Percentiles rank a stretch among this genome's conserved stretches.
Conservation (phyloP, 2,329 filamentous ascomycete genomes). For the Colletotrichum brevisporum region DNA sequence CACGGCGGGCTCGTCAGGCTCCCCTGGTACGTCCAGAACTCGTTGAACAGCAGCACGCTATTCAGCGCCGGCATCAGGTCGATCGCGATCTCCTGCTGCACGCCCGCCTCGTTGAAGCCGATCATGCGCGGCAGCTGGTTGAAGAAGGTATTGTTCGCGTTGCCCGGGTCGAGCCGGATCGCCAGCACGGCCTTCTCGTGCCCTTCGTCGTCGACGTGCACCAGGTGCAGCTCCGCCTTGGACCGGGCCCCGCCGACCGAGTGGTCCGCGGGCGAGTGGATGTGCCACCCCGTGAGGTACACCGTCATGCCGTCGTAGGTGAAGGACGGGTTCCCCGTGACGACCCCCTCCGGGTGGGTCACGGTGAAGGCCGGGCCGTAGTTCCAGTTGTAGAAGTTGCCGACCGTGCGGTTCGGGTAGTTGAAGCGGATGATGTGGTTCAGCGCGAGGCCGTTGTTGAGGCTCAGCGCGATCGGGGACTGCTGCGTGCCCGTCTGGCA, state of each 20-base stretch:
- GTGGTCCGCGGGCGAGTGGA: slow-evolving; percentile 66
- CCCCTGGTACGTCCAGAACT: slow-evolving; percentile 65
- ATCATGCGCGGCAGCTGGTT: slow-evolving; percentile 57
- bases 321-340: slow-evolving; percentile 56
- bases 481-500: slow-evolving; percentile 67
- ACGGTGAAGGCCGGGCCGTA: slow-evolving; percentile 62
- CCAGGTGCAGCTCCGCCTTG: slow-evolving; percentile 64
- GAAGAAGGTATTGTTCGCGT: slow-evolving; percentile 55
- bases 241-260: slow-evolving; percentile 57
- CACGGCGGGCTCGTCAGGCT: slow-evolving; percentile 63
- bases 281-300: slow-evolving; percentile 65
- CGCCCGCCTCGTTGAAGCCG: slow-evolving; percentile 52
- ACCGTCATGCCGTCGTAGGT: slow-evolving; percentile 61
- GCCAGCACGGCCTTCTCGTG: slow-evolving; percentile 60
- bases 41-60: slow-evolving; percentile 55
- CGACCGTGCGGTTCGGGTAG: slow-evolving; percentile 52
- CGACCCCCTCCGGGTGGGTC: slow-evolving; percentile 51
- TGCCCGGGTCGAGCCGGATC: slow-evolving; percentile 60
- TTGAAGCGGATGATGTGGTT: slow-evolving; percentile 58
- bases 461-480: slow-evolving; percentile 61
- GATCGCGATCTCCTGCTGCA: slow-evolving; percentile 42
- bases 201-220: slow-evolving; percentile 59
- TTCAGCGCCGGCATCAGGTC: slow-evolving; percentile 51
- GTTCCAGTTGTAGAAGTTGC: slow-evolving; percentile 63
- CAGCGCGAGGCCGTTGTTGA: slow-evolving; percentile 55